Evolutionary conservation across 2,329 filamentous ascomycete species (phyloP), one percentile per base, ranked within the genome.

Genomic region (Mariannaea sp.): DNA sequence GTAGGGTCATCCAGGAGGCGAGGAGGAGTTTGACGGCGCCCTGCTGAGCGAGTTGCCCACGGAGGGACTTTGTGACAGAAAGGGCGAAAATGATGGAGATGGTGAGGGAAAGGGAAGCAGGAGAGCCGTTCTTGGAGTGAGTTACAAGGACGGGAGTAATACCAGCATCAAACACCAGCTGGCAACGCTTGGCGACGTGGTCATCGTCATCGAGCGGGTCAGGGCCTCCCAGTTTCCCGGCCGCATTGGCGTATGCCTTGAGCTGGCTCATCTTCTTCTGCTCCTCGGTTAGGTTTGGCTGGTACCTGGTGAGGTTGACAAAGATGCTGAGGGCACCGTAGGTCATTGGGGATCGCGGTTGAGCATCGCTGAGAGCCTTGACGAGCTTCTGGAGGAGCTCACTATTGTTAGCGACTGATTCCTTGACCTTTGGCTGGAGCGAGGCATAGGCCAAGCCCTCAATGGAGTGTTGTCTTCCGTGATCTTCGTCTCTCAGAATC

Each of bases 381-480:
- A 95, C 80, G 5, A 97, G 78, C 46, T 80, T 82, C 60, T 84
- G 82, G 24, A 97, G 73, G 41, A 97, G 85, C 7, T 76, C 71
- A 4, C 77, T 70, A 67, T 97, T 88, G 42, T 80, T 80, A 10
- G 85, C 84, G 8, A 97, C 79, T 42, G 86, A 82, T 69, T 97
- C 90, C 70, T 96, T 96, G 53, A 97, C 84, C 54, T 84, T 85
- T 5, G 93, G 85, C 65, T 91, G 90, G 30, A 97, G 80, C 8
- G 93, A 96, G 4, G 92, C 87, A 70, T 96, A 97, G 12, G 93
- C 94, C 55, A 99, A 77, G 5, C 93, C 94, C 73, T 99, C 94
- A 49, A 97, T 84, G 1, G 90, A 87, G 67, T 89, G 85, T 64
- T 88, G 83, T 56, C 82, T 80, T 57, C 78, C 79, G 48, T 78